phyloP scores from a whole-genome alignment of 2,329 filamentous ascomycete species.

The Cordyceps cicadae region DNA sequence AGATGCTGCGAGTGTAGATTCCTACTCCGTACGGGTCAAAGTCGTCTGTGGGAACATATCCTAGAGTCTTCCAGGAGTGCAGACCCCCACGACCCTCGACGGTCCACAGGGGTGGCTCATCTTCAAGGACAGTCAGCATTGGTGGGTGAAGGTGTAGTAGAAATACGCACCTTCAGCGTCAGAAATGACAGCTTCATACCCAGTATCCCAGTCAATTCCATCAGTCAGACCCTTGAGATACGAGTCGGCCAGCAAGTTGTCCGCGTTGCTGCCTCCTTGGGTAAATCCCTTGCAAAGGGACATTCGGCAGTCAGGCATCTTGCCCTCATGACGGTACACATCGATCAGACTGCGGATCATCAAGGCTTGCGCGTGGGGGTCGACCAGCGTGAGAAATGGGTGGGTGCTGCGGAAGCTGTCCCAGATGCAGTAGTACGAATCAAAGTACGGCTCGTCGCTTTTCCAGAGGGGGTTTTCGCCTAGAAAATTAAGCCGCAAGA shows the following conservation, averaged over 20 bases:
- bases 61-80: conserved; percentile 59
- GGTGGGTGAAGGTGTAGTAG: conserved; percentile 15
- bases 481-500: conserved; percentile 55
- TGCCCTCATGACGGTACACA: conserved; percentile 60
- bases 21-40: conserved; percentile 56
- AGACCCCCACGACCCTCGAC: conserved; percentile 65
- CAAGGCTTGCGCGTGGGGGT: conserved; percentile 56
- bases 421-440: conserved; percentile 64
- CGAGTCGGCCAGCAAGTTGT: conserved; percentile 61
- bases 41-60: conserved; percentile 66
- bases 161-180: conserved; percentile 57
- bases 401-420: conserved; percentile 66
- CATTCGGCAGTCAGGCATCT: conserved; percentile 70
- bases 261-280: conserved; percentile 70
- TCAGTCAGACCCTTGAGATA: conserved; percentile 60
- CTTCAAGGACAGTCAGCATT: conserved; percentile 8
- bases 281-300: conserved; percentile 67
- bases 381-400: conserved; percentile 61
- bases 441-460: conserved; percentile 64
- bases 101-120: conserved; percentile 53
- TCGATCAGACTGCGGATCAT: conserved; percentile 68
- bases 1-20: conserved; percentile 59
- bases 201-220: conserved; percentile 60
- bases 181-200: conserved; percentile 64
- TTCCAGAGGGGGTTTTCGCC: conserved; percentile 67